phyloP scores from a whole-genome alignment of 768 basidiomycete genomes.

The Hortiboletus flavorubellus region DNA sequence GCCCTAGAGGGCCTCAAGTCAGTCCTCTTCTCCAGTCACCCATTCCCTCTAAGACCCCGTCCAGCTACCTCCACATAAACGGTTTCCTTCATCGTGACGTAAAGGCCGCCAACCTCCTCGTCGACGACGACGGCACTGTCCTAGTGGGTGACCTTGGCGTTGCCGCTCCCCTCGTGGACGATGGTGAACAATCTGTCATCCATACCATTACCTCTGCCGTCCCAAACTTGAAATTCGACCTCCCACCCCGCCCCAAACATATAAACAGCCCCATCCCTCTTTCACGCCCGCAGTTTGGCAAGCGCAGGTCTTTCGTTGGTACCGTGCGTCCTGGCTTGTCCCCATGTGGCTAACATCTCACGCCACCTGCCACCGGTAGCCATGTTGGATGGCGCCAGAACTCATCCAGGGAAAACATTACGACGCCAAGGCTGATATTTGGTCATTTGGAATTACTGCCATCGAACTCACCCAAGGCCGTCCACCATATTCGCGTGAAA shows the following conservation, averaged over 20 bases:
- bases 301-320: constrained; percentile 89
- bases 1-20: constrained; percentile 86
- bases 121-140: constrained; percentile 88
- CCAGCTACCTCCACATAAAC: constrained; percentile 82
- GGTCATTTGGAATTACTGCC: constrained; percentile 96
- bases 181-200: constrained; percentile 41
- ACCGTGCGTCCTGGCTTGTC: constrained; percentile 49
- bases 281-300: constrained; percentile 53
- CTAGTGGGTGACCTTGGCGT: constrained; percentile 92
- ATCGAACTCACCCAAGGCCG: constrained; percentile 85
- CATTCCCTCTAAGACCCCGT: constrained; percentile 1
- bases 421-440: constrained; percentile 88
- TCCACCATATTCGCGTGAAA: constrained; percentile 78
- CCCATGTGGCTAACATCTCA: background rate
- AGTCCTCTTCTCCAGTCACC: constrained; percentile 22
- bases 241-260: constrained; percentile 13
- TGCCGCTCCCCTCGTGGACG: constrained; percentile 77
- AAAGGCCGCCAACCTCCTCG: constrained; percentile 91
- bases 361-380: constrained; percentile 37
- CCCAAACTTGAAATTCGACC: constrained; percentile 37
- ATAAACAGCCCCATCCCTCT: background rate
- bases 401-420: constrained; percentile 82
- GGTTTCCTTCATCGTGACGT: constrained; percentile 92
- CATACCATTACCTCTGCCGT: constrained; percentile 15
- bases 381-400: constrained; percentile 98